Conservation (phyloP, 192 early-diverging fungal genomes). For the Coemansia sp. region DNA sequence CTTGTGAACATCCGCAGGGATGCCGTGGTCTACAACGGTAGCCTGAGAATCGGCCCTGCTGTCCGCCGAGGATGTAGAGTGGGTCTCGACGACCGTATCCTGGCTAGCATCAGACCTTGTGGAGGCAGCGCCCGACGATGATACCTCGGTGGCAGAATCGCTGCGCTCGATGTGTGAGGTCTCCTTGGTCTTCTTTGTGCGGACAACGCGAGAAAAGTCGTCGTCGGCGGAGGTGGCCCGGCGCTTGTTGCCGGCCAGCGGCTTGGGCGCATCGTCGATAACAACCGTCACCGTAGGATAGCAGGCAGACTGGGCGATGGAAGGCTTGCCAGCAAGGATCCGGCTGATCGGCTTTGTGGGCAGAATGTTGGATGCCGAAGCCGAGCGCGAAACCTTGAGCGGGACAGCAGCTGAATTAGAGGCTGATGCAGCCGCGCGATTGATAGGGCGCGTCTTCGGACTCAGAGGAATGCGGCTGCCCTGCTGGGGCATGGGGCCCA, state of each 20-base stretch:
- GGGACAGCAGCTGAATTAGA: slow-evolving; percentile 5
- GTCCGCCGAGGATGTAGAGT: slow-evolving; percentile 19
- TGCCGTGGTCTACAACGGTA: slow-evolving; percentile 32
- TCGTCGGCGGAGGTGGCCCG: slow-evolving; percentile 24
- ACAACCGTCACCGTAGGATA: slow-evolving; percentile 1
- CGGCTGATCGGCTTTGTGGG: slow-evolving; percentile 1
- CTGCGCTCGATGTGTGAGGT: neutral
- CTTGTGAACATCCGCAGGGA: neutral
- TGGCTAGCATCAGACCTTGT: slow-evolving; percentile 22
- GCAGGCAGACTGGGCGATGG: slow-evolving; percentile 1
- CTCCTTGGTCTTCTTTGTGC: slow-evolving; percentile 19
- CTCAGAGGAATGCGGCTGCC: slow-evolving; percentile 11
- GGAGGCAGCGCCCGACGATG: neutral
- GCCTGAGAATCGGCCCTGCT: slow-evolving; percentile 37
- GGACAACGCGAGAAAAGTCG: slow-evolving; percentile 23
- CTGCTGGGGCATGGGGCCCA: slow-evolving; percentile 1
- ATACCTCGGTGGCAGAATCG: neutral
- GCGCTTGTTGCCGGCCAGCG: slow-evolving; percentile 38
- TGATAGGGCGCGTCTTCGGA: neutral
- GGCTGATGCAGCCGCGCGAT: neutral
- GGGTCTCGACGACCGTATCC: slow-evolving; percentile 13
- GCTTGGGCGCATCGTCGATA: slow-evolving; percentile 11
- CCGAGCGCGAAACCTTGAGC: slow-evolving; percentile 18
- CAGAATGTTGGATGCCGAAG: slow-evolving; percentile 33
- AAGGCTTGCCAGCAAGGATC: slow-evolving; percentile 1